Conservation (phyloP, 768 basidiomycete genomes). For the Tricholoma sp. region DNA sequence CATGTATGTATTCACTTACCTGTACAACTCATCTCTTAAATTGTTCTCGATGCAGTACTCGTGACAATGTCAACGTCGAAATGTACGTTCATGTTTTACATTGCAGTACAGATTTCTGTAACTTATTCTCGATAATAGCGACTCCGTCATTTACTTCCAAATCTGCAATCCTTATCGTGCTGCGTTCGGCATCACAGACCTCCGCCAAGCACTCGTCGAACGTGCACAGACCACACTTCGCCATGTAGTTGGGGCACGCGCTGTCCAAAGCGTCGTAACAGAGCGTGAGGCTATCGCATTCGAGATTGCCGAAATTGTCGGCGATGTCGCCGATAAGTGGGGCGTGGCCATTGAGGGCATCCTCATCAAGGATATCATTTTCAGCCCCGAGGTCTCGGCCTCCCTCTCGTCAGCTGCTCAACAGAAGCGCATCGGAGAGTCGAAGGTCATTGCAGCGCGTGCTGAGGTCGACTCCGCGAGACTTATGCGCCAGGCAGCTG, state of each 20-base stretch:
- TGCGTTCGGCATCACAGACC: slow-evolving; percentile 88
- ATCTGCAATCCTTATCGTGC: slow-evolving; percentile 88
- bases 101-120: not conserved
- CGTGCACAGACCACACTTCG: slow-evolving; percentile 92
- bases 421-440: slow-evolving; percentile 95
- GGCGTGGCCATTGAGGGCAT: slow-evolving; percentile 96
- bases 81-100: slow-evolving; percentile 48
- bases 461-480: slow-evolving; percentile 94
- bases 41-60: slow-evolving; percentile 43
- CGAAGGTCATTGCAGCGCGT: slow-evolving; percentile 92
- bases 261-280: slow-evolving; percentile 93
- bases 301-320: slow-evolving; percentile 95
- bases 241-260: slow-evolving; percentile 94
- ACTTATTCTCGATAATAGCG: slow-evolving; percentile 36
- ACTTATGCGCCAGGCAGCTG: slow-evolving; percentile 95
- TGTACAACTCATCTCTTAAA: not conserved
- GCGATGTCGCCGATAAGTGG: slow-evolving; percentile 91
- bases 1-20: slow-evolving; percentile 40
- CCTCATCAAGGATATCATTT: slow-evolving; percentile 92
- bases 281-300: slow-evolving; percentile 96
- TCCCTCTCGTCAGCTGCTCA: slow-evolving; percentile 94
- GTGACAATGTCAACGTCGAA: slow-evolving; percentile 94
- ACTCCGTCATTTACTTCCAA: slow-evolving; percentile 93
- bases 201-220: slow-evolving; percentile 79
- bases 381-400: slow-evolving; percentile 84